These are phyloP conservation scores for Geranium incanum DNA, from an alignment of 441 rosid genomes.

Conservation along the genomic window DNA sequence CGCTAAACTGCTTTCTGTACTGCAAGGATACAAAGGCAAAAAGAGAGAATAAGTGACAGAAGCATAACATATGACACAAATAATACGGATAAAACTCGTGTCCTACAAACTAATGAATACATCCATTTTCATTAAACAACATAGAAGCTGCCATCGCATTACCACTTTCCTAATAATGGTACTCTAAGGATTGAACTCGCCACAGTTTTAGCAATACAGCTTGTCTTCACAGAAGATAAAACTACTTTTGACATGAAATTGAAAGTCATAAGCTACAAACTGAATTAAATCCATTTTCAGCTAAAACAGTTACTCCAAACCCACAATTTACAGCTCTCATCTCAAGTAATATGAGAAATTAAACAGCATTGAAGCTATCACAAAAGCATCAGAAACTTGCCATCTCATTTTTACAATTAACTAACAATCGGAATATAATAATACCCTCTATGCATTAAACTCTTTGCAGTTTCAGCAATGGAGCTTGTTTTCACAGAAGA, in stretches of 20 bases:
- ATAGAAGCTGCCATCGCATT: neutral
- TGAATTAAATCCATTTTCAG: too few species aligned
- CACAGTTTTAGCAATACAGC: neutral
- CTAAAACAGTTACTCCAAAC: too few species aligned
- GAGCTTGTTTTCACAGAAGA: neutral
- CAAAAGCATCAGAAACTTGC: neutral
- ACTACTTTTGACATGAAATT: neutral
- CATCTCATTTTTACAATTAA: neutral
- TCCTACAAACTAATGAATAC: neutral
- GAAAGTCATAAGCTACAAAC: too few species aligned
- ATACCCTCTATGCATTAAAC: too few species aligned
- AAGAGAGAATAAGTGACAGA: neutral
- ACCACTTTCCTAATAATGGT: neutral
- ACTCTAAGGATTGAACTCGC: neutral
- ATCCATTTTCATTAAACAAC: neutral
- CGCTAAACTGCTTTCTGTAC: slow-evolving; percentile 78
- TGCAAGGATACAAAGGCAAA: slow-evolving; percentile 30
- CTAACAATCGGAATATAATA: neutral
- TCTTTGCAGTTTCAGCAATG: neutral
- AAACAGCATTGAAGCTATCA: neutral
- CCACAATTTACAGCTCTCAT: too few species aligned
- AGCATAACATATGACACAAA: slow-evolving; percentile 8
- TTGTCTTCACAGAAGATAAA: neutral
- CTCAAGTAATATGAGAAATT: too few species aligned
- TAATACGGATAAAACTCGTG: neutral